Base-by-base conservation (phyloP, 305 asterid genomes). In the Coffea humblotiana region DNA sequence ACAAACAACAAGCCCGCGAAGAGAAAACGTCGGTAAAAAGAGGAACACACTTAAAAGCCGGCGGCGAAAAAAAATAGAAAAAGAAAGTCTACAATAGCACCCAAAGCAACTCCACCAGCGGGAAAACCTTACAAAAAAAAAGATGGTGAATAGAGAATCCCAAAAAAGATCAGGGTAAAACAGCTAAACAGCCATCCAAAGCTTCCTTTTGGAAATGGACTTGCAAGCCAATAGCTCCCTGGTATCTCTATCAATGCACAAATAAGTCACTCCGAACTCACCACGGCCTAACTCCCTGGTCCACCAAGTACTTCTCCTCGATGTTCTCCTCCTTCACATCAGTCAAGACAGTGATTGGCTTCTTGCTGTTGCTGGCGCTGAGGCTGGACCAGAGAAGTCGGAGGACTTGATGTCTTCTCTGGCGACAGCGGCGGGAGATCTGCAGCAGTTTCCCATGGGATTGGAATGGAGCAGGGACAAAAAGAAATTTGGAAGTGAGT, bases 351-450 rank as follows among this genome's bases (percentile, higher is more conserved):
- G 94, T 86, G 81, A 90, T 66, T 63, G 84, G 89, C 83, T 88
- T 90, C 71, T 77, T 89, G 54, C 51, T 76, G 71, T 79, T 84
- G 70, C 84, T 88, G 71, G 89, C 76, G 14, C 82, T 79, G 76
- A 83, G 76, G 32, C 78, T 71, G 40, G 91, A 80, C 83, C 94
- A 78, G 98, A 88, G 88, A 83, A 89, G 85, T 89, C 92, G 21
- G 92, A 79, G 3, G 97, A 90, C 88, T 95, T 95, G 1, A 95
- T 98, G 80, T 95, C 99, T 79, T 95, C 99, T 77, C 98, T 88
- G 29, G 98, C 99, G 25, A 95, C 98, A 54, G 99, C 90, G 27
- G 99, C 97, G 84, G 98, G 99, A 94, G 99, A 95, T 95, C 99
- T 95, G 87, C 99, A 93, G 87, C 99, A 95, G 89, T 95, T 95